Evolutionary conservation across 2,329 filamentous ascomycete species (phyloP).

Genomic region (Alternaria arbusti): DNA sequence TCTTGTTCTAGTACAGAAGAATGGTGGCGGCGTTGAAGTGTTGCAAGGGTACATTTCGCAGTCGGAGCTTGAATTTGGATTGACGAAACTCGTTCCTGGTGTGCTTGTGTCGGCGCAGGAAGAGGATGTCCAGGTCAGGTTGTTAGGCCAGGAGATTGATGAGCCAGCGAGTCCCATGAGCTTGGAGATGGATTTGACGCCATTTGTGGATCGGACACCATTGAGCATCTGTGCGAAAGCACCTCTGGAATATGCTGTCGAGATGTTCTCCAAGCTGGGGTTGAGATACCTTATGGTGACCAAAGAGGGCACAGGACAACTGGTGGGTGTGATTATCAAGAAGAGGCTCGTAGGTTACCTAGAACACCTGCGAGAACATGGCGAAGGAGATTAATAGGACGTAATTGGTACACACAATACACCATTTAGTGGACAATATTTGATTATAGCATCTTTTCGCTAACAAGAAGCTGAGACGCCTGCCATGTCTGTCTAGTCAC

Average conservation of each 20-base stretch:
- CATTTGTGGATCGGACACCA: conserved; percentile 62
- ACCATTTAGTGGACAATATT: conserved; percentile 13
- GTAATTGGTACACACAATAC: not conserved
- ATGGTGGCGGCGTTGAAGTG: conserved; percentile 37
- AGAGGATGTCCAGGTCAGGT: conserved; percentile 42
- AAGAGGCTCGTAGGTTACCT: conserved; percentile 63
- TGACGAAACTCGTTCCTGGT: conserved; percentile 45
- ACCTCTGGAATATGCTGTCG: conserved; percentile 65
- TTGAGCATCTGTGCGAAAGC: conserved; percentile 58
- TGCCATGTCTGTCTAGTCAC: conserved; percentile 7
- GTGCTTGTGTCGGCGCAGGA: conserved; percentile 9
- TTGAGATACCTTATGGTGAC: conserved; percentile 62
- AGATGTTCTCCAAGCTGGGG: conserved; percentile 66
- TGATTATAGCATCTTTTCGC: conserved; percentile 43
- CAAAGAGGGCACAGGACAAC: conserved; percentile 58
- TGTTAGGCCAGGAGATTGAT: conserved; percentile 46
- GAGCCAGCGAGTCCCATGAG: conserved; percentile 28
- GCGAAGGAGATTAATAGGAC: not conserved
- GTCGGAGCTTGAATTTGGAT: conserved; percentile 60
- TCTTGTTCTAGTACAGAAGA: conserved; percentile 59
- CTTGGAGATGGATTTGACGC: conserved; percentile 52
- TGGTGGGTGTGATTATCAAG: conserved; percentile 64
- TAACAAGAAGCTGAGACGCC: conserved; percentile 44
- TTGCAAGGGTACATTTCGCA: conserved; percentile 64
- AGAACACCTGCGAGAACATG: conserved; percentile 41